Base-by-base conservation (phyloP, 1,139 yeast species). In the Chernovozyma sophiae-reginae region DNA sequence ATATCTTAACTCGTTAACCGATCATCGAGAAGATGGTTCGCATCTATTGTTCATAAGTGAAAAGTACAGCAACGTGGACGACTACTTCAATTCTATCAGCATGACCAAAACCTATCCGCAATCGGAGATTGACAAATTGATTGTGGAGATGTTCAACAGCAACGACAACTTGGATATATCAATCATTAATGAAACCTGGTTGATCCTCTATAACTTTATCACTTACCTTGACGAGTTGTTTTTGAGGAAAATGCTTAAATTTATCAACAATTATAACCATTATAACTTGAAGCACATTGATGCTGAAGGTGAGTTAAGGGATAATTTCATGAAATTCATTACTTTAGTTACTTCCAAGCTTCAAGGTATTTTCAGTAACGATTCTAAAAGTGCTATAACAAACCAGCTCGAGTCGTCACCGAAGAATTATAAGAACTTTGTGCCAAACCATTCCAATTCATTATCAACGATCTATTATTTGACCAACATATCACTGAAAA, bases 171-270 rank as follows among this genome's bases (percentile, higher is more conserved):
- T 70, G 37, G 76, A 70, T 44, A 54, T 68, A 33, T 65, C 74
- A 16, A 57, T 68, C 25, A 58, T 69, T 31, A 70, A 65, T 47
- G 76, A 70, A 47, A 59, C 74, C 1, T 70, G 76, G 76, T 53
- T 69, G 36, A 65, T 69, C 2, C 55, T 70, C 32, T 48, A 53
- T 28, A 70, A 68, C 43, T 68, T 65, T 44, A 51, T 69, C 16
- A 51, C 52, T 19, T 69, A 64, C 41, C 47, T 68, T 25, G 58
- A 64, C 29, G 70, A 57, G 5, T 44, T 60, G 17, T 63, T 66
- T 42, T 41, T 56, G 30, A 53, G 50, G 27, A 60, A 58, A 32
- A 46, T 68, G 32, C 45, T 52, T 18, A 66, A 62, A 43, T 68
- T 69, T 43, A 62, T 63, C 26, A 60, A 55, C 34, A 70, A 68